phyloP scores from a whole-genome alignment of 805 yeast species.

The Jamesozyma piceae region DNA sequence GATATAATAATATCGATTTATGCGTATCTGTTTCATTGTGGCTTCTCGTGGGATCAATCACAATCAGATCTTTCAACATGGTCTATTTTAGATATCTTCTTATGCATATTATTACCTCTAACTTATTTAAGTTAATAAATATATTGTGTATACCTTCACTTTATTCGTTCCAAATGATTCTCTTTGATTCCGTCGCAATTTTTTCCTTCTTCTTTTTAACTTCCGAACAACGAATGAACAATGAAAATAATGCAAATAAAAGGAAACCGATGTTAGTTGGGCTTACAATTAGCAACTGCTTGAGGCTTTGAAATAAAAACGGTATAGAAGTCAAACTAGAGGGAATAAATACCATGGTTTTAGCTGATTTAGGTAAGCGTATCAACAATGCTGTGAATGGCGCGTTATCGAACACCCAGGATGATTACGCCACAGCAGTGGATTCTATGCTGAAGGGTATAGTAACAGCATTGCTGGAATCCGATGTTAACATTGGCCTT shows the following conservation, averaged over 20 bases:
- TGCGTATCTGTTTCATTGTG: constrained; percentile 25
- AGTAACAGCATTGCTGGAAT: constrained; percentile 79
- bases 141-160: no score
- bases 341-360: constrained; percentile 43
- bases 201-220: not conserved
- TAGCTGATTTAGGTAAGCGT: constrained; percentile 70
- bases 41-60: constrained; percentile 34
- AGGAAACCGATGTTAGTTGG: no score
- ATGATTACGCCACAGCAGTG: constrained; percentile 48
- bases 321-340: no score
- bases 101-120: not conserved
- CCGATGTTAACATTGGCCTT: constrained; percentile 85
- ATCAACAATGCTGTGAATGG: constrained; percentile 65
- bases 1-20: constrained; percentile 31
- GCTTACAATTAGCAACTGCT: no score
- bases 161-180: not conserved
- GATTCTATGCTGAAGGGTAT: constrained; percentile 76
- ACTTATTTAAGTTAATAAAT: no score
- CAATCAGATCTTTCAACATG: constrained; percentile 27
- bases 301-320: no score
- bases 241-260: not conserved
- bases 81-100: not conserved
- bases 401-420: constrained; percentile 48
- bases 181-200: not conserved
- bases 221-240: not conserved